Conservation (phyloP, 495 filamentous ascomycete species). For the Penicillium subrubescens region DNA sequence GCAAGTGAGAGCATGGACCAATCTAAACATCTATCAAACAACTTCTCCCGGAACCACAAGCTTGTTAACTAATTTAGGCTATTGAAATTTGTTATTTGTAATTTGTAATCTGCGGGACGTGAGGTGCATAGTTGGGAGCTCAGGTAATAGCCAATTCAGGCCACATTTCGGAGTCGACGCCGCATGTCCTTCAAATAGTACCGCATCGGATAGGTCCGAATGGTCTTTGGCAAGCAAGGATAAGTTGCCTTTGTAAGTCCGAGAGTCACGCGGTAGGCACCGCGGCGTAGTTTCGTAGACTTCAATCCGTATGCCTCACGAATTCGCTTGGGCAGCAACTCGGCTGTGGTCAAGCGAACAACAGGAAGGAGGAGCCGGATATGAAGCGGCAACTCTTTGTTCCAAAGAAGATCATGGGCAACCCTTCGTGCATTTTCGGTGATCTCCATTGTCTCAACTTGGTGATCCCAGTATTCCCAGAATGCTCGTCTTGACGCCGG, state of each 20-base stretch:
- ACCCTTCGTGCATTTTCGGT: conserved; percentile 36
- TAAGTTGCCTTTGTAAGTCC: conserved; percentile 31
- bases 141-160: not conserved
- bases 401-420: conserved; percentile 35
- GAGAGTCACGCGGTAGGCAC: conserved; percentile 22
- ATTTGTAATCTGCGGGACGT: not conserved
- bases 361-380: conserved; percentile 29
- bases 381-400: conserved; percentile 23
- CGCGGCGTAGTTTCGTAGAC: conserved; percentile 13
- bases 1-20: too few relatives aligned
- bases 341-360: conserved; percentile 34
- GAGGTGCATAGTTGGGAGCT: not conserved
- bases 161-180: conserved; percentile 19
- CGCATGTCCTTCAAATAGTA: conserved; percentile 48
- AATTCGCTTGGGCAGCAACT: conserved; percentile 32
- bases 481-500: conserved; percentile 36
- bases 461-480: conserved; percentile 45
- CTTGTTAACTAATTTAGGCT: not conserved
- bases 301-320: conserved; percentile 35
- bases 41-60: not conserved
- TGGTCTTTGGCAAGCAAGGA: conserved; percentile 27
- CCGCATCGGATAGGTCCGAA: conserved; percentile 37
- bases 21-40: not conserved
- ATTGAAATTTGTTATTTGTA: not conserved
- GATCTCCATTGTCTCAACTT: conserved; percentile 34